These are phyloP conservation scores for Geotrichum aggregatum DNA, from an alignment of 1,139 yeast species.

Conservation along the genomic window DNA sequence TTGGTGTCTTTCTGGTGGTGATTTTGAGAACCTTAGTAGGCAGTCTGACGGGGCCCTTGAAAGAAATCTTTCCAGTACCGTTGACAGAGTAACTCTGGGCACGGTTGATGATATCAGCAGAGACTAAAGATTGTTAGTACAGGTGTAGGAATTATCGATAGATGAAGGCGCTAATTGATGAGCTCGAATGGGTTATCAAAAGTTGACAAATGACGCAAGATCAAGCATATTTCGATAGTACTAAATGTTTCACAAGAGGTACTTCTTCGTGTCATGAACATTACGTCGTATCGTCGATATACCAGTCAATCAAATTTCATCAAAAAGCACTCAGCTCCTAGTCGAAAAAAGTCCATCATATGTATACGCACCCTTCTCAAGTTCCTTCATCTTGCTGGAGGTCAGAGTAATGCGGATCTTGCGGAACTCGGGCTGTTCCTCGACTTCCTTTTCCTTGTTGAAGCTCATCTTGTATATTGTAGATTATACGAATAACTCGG, in stretches of 20 bases:
- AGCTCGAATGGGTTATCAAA: too few relatives aligned
- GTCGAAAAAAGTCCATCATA: too few relatives aligned
- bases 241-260: too few relatives aligned
- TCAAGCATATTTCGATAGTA: too few relatives aligned
- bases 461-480: constrained; percentile 34
- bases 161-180: too few relatives aligned
- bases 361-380: constrained; percentile 63
- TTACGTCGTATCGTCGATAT: too few relatives aligned
- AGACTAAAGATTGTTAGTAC: constrained; percentile 41
- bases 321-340: too few relatives aligned
- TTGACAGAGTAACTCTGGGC: constrained; percentile 68
- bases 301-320: too few relatives aligned
- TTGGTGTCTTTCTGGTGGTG: constrained; percentile 99
- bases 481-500: not conserved
- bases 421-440: constrained; percentile 78
- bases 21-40: constrained; percentile 98
- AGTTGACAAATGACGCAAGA: too few relatives aligned
- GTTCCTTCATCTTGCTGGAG: constrained; percentile 97
- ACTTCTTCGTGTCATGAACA: too few relatives aligned
- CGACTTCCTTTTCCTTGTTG: constrained; percentile 66
- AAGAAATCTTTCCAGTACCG: constrained; percentile 28
- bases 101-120: constrained; percentile 82
- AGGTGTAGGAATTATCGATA: too few relatives aligned
- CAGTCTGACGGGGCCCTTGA: constrained; percentile 97
- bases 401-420: constrained; percentile 99